Evolutionary conservation across 2,329 filamentous ascomycete genomes (phyloP).

Genomic region (Stemphylium lycopersici): DNA sequence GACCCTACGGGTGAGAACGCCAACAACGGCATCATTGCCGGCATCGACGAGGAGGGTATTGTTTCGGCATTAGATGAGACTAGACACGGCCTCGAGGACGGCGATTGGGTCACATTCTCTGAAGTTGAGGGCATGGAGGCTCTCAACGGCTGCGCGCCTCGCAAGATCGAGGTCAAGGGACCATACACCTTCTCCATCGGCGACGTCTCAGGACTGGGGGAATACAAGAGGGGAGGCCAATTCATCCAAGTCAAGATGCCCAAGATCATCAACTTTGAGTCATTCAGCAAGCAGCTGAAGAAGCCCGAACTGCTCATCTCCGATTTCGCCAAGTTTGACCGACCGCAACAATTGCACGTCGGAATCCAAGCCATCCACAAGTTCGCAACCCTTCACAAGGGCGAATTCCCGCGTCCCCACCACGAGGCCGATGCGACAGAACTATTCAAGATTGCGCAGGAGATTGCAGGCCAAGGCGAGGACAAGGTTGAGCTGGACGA

Average conservation of each 20-base stretch:
- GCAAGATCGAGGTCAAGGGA: constrained; percentile 89
- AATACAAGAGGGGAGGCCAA: constrained; percentile 86
- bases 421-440: constrained; percentile 83
- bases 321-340: constrained; percentile 97
- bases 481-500: constrained; percentile 86
- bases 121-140: constrained; percentile 92
- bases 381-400: constrained; percentile 74
- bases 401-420: constrained; percentile 79
- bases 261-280: constrained; percentile 87
- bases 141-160: constrained; percentile 81
- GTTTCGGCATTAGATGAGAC: constrained; percentile 95
- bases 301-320: constrained; percentile 90
- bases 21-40: constrained; percentile 85
- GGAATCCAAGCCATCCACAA: constrained; percentile 91
- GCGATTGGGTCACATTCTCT: constrained; percentile 93
- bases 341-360: constrained; percentile 87
- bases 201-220: constrained; percentile 83
- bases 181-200: constrained; percentile 98
- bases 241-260: constrained; percentile 99
- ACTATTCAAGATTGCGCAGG: constrained; percentile 75
- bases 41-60: constrained; percentile 85
- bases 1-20: constrained; percentile 91
- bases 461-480: constrained; percentile 68
- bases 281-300: constrained; percentile 76
- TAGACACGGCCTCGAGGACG: constrained; percentile 92